Evolutionary conservation across 352 stramenopile species (phyloP).

Genomic region (Phytophthora meadii): DNA sequence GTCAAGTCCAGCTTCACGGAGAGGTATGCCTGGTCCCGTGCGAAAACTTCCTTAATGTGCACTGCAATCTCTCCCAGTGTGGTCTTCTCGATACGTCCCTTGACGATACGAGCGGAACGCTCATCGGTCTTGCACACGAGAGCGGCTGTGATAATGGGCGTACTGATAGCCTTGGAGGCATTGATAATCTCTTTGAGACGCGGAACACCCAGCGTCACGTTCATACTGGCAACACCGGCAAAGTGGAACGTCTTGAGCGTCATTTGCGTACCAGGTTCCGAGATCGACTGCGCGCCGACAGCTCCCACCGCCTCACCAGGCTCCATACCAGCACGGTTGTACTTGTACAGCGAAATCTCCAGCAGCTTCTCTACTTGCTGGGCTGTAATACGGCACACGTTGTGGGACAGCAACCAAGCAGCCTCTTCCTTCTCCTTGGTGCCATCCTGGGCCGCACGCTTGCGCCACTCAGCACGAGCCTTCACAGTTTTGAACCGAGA

Average conservation of each 20-base stretch:
- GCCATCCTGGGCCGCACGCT: slow-evolving; percentile 56
- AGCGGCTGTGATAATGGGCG: slow-evolving; percentile 99
- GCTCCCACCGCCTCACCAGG: slow-evolving; percentile 97
- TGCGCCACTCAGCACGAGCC: slow-evolving; percentile 59
- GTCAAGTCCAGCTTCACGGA: slow-evolving; percentile 98
- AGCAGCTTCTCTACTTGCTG: slow-evolving; percentile 83
- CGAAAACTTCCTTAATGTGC: slow-evolving; percentile 99
- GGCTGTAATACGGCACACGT: slow-evolving; percentile 91
- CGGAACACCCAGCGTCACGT: slow-evolving; percentile 99
- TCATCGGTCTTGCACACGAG: slow-evolving; percentile 97
- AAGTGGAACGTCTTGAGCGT: slow-evolving; percentile 99
- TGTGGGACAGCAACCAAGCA: slow-evolving; percentile 87
- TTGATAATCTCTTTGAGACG: slow-evolving; percentile 98
- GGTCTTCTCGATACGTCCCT: slow-evolving; percentile 99
- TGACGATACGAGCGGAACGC: slow-evolving; percentile 97
- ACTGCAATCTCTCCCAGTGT: slow-evolving; percentile 95
- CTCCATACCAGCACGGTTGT: slow-evolving; percentile 90
- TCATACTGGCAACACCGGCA: slow-evolving; percentile 99
- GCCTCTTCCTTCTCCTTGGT: slow-evolving; percentile 75
- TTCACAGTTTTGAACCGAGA: slow-evolving; percentile 63
- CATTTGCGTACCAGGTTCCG: slow-evolving; percentile 96
- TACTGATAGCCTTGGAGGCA: slow-evolving; percentile 98
- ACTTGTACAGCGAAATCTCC: slow-evolving; percentile 83
- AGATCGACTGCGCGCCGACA: slow-evolving; percentile 97
- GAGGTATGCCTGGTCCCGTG: slow-evolving; percentile 93